Percentiles rank a stretch among this genome's conserved stretches.
phyloP scores from a whole-genome alignment of 1,284 basidiomycete genomes.

The Trichosporon faecale region DNA sequence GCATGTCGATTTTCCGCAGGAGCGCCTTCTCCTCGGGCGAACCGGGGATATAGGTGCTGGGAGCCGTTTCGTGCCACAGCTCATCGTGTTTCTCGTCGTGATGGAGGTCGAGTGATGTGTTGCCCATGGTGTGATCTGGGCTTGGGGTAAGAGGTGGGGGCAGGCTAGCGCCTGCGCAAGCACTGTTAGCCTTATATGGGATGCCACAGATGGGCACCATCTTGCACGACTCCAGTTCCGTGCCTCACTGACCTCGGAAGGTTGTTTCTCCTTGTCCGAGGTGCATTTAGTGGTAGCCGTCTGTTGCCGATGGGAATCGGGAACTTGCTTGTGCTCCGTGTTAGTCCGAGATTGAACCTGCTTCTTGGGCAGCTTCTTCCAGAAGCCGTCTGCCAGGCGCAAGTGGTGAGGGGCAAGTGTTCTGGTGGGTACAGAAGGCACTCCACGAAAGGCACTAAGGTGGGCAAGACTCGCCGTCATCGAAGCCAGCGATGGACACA shows the following conservation, averaged over 20 bases:
- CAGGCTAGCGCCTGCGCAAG: neutral
- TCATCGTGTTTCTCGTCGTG: neutral
- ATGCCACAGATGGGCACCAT: neutral
- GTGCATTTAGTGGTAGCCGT: neutral
- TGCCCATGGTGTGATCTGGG: neutral
- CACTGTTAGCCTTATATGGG: neutral
- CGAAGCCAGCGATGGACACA: too few species aligned
- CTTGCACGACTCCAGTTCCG: too few species aligned
- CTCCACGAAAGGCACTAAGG: neutral
- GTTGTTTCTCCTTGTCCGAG: neutral
- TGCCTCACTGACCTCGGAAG: too few species aligned
- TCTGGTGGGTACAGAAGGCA: too few species aligned
- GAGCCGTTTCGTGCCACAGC: neutral
- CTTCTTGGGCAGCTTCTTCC: neutral
- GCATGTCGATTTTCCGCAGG: constrained; percentile 44
- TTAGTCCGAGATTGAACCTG: neutral
- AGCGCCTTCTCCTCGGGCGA: constrained; percentile 43
- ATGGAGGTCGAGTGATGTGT: neutral
- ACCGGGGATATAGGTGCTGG: constrained; percentile 38
- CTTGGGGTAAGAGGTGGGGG: neutral
- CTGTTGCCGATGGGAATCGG: neutral
- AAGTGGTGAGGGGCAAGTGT: too few species aligned
- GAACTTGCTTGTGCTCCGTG: neutral
- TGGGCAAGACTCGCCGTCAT: neutral
- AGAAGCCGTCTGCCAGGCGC: too few species aligned